A percentile compares a stretch with the other conserved stretches of the same genome.
Evolutionary conservation across 441 rosid species (phyloP).

Genomic region (Mallotus repandus): DNA sequence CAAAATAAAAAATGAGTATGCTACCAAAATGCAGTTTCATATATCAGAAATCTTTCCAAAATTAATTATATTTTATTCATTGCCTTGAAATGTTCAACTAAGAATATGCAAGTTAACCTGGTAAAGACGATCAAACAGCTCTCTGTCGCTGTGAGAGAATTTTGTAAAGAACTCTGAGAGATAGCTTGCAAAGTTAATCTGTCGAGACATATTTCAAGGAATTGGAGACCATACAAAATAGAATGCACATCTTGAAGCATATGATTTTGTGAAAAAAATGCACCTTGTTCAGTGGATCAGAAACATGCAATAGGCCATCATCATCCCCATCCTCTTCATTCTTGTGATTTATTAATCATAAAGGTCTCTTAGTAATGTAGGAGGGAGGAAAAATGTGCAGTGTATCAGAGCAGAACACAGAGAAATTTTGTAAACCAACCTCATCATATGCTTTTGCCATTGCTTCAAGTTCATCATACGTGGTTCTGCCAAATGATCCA

Average conservation of each 20-base stretch:
- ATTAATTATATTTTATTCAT: neutral
- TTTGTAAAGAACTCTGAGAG: slow-evolving; percentile 58
- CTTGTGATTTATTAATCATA: slow-evolving; percentile 33
- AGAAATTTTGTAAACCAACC: slow-evolving; percentile 35
- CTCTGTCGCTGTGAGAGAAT: slow-evolving; percentile 48
- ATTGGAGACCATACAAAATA: neutral
- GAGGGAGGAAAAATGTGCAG: slow-evolving; percentile 9
- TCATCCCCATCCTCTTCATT: slow-evolving; percentile 67
- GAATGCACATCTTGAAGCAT: neutral
- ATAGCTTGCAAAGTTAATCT: slow-evolving; percentile 75
- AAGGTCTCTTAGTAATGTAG: slow-evolving; percentile 18
- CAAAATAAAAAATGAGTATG: neutral
- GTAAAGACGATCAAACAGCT: slow-evolving; percentile 59
- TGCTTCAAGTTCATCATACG: slow-evolving; percentile 78
- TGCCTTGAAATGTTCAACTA: neutral
- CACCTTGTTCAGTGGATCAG: slow-evolving; percentile 86
- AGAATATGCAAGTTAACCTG: slow-evolving; percentile 45
- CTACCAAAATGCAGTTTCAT: neutral
- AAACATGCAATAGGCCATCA: slow-evolving; percentile 44
- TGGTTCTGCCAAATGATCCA: slow-evolving; percentile 51
- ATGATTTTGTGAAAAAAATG: slow-evolving; percentile 8
- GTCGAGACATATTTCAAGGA: slow-evolving; percentile 24
- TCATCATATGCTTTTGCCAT: slow-evolving; percentile 66
- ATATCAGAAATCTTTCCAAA: neutral
- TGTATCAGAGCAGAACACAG: neutral